Conservation (phyloP, 768 basidiomycete genomes). For the Amanita muscaria region DNA sequence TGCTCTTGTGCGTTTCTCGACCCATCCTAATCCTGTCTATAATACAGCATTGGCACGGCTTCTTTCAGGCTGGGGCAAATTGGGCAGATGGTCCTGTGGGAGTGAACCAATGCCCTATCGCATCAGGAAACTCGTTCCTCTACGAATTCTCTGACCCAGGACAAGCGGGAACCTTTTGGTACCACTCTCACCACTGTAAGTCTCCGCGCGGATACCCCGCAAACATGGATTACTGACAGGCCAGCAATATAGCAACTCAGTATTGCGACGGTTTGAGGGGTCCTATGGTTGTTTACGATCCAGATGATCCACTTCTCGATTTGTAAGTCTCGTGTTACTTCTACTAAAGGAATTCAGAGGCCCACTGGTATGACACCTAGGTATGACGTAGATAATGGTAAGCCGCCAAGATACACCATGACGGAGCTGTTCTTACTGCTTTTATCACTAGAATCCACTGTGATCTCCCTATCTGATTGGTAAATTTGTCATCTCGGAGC, state of each 20-base stretch:
- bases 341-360: too few relatives aligned
- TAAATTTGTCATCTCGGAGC: too few relatives aligned
- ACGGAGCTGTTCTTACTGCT: not conserved
- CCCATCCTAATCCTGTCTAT: too few relatives aligned
- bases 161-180: conserved; percentile 25
- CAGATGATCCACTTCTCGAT: conserved; percentile 12
- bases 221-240: not conserved
- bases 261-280: conserved; percentile 20
- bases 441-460: conserved; percentile 18
- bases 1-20: too few relatives aligned
- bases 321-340: conserved; percentile 5
- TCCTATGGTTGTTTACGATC: conserved; percentile 16
- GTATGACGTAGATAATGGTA: conserved; percentile 21
- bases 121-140: conserved; percentile 26
- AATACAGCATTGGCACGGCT: conserved; percentile 37
- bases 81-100: conserved; percentile 29
- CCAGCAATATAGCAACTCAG: conserved; percentile 10
- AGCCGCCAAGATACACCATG: too few relatives aligned
- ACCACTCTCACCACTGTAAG: conserved; percentile 23
- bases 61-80: conserved; percentile 31
- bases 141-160: conserved; percentile 28
- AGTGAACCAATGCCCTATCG: conserved; percentile 36
- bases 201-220: conserved; percentile 8
- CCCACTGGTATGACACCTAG: not conserved
- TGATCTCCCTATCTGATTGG: conserved; percentile 47